Conservation (phyloP, 1,284 basidiomycete genomes). For the Trametes versicolor region DNA sequence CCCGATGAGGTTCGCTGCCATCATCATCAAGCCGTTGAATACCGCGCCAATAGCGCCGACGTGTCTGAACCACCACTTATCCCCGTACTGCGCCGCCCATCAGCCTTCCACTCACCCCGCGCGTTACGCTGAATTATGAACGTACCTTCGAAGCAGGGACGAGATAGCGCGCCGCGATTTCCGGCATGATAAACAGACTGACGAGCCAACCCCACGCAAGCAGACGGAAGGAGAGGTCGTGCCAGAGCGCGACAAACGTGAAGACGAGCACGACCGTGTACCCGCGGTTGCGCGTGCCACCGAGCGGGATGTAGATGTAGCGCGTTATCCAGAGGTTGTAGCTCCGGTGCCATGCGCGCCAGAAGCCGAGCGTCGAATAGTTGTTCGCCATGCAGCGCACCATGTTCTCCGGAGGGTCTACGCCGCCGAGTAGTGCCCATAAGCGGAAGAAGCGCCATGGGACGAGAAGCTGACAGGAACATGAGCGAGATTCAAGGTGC, state of each 20-base stretch:
- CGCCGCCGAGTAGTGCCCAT: slow-evolving; percentile 91
- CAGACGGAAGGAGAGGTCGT: slow-evolving; percentile 90
- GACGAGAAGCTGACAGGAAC: slow-evolving; percentile 76
- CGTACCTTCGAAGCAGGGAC: slow-evolving; percentile 75
- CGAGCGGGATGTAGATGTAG: slow-evolving; percentile 97
- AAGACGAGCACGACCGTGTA: slow-evolving; percentile 87
- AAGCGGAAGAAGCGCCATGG: slow-evolving; percentile 98
- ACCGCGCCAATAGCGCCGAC: slow-evolving; percentile 87
- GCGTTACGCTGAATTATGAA: slow-evolving; percentile 9
- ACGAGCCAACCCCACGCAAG: slow-evolving; percentile 98
- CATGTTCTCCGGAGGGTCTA: slow-evolving; percentile 99
- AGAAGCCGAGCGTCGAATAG: slow-evolving; percentile 94
- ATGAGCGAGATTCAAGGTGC: slow-evolving; percentile 5
- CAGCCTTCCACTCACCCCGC: not conserved
- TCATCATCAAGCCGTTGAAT: slow-evolving; percentile 90
- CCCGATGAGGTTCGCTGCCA: slow-evolving; percentile 93
- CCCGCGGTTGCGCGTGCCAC: slow-evolving; percentile 76
- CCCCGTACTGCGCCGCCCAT: slow-evolving; percentile 65
- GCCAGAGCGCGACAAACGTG: slow-evolving; percentile 99
- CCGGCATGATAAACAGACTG: slow-evolving; percentile 91
- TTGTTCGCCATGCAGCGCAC: slow-evolving; percentile 99
- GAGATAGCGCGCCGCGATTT: slow-evolving; percentile 71
- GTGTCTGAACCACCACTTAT: slow-evolving; percentile 86
- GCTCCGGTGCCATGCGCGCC: slow-evolving; percentile 96
- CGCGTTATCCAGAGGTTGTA: slow-evolving; percentile 97